Conservation (phyloP, 1,284 basidiomycete genomes). For the Malassezia arunalokei region DNA sequence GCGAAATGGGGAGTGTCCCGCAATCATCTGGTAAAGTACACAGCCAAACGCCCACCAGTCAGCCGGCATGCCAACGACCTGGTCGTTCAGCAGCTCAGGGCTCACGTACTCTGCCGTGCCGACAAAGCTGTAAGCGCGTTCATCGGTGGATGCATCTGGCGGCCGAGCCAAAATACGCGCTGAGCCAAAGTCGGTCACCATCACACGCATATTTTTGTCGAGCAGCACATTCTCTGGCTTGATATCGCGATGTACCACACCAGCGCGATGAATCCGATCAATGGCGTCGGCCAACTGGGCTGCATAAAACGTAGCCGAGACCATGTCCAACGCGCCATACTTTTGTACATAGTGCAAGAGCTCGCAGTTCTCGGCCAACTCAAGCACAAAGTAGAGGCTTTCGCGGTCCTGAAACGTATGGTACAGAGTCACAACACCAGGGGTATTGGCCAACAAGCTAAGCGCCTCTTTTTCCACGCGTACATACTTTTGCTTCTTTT, state of each 20-base stretch:
- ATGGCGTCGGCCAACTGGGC: slow-evolving; percentile 40
- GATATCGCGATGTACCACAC: slow-evolving; percentile 36
- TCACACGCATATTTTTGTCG: slow-evolving; percentile 28
- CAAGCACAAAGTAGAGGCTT: slow-evolving; percentile 41
- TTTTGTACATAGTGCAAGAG: slow-evolving; percentile 35
- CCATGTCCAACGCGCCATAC: slow-evolving; percentile 31
- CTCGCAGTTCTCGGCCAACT: slow-evolving; percentile 42
- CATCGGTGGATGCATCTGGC: slow-evolving; percentile 46
- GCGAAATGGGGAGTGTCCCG: slow-evolving; percentile 52
- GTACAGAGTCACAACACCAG: slow-evolving; percentile 39
- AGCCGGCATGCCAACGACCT: slow-evolving; percentile 50
- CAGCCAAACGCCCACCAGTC: slow-evolving; percentile 55
- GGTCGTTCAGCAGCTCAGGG: slow-evolving; percentile 70
- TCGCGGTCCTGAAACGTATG: slow-evolving; percentile 45
- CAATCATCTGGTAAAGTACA: slow-evolving; percentile 52
- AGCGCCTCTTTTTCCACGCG: slow-evolving; percentile 43
- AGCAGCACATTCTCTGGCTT: slow-evolving; percentile 45
- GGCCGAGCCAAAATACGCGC: slow-evolving; percentile 15
- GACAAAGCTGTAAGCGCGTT: slow-evolving; percentile 60
- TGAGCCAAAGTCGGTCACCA: slow-evolving; percentile 43
- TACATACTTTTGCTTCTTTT: slow-evolving; percentile 46
- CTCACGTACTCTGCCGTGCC: slow-evolving; percentile 93
- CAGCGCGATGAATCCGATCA: slow-evolving; percentile 34
- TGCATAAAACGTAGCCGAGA: slow-evolving; percentile 28
- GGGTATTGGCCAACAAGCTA: slow-evolving; percentile 34